Conservation (phyloP, 176 grass and related monocot genomes). For the Saccharum officinarum region DNA sequence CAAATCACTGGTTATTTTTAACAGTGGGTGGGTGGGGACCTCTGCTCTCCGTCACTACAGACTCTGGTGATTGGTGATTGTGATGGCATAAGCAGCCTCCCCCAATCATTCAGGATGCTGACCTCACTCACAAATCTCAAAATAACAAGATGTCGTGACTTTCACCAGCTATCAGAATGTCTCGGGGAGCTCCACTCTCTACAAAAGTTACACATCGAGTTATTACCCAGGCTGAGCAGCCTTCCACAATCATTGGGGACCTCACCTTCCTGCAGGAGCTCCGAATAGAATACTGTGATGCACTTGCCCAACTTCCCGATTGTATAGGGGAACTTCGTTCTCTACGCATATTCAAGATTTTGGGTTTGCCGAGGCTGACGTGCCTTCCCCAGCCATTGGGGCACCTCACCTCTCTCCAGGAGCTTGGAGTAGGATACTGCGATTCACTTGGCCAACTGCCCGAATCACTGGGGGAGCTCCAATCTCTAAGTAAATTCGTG, state of each 20-base stretch:
- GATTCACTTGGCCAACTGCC: neutral
- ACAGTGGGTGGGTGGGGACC: no score
- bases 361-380: neutral
- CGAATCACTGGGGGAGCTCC: neutral
- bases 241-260: neutral
- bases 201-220: neutral
- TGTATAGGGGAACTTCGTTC: neutral
- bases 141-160: rapidly evolving
- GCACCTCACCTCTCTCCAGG: neutral
- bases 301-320: neutral
- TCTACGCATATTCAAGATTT: neutral
- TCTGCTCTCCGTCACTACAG: neutral
- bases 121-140: neutral
- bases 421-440: neutral
- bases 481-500: neutral
- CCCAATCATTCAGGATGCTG: neutral
- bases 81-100: neutral
- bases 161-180: neutral
- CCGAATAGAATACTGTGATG: rapidly evolving
- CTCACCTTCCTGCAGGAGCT: neutral
- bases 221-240: neutral
- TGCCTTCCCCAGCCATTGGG: neutral
- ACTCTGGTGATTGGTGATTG: neutral
- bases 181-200: neutral
- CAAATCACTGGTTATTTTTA: neutral